Evolutionary conservation across 179 eudicot genomes (phyloP).

Genomic region (Monotropa hypopitys): DNA sequence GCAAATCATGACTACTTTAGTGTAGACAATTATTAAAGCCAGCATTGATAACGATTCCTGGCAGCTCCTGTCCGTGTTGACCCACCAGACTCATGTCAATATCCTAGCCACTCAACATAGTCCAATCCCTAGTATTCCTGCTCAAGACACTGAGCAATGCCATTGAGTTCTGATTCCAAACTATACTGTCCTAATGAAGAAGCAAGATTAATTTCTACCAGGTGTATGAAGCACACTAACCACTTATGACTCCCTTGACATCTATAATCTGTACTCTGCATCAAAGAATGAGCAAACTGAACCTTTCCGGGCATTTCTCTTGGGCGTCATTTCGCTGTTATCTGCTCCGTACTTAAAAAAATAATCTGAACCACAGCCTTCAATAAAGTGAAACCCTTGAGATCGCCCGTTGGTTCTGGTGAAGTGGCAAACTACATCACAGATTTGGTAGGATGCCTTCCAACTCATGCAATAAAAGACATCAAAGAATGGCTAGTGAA

Average conservation of each 20-base stretch:
- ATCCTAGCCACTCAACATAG: not conserved
- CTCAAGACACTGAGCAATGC: not conserved
- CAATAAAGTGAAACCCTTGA: not conserved
- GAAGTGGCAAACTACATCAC: not conserved
- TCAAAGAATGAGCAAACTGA: not conserved
- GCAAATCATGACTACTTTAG: no score
- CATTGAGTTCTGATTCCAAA: not conserved
- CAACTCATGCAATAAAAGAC: not conserved
- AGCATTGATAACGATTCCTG: not conserved
- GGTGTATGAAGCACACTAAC: not conserved
- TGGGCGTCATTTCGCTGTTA: not conserved
- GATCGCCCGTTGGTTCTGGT: not conserved
- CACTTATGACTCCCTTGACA: not conserved
- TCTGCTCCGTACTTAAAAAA: not conserved
- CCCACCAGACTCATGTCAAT: not conserved
- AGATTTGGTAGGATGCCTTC: not conserved
- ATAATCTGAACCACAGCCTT: not conserved
- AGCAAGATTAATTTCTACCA: not conserved
- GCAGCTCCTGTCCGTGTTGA: not conserved
- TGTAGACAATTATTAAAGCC: no score
- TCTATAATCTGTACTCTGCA: not conserved
- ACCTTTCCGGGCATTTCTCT: not conserved
- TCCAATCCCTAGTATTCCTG: not conserved
- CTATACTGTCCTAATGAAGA: not conserved
- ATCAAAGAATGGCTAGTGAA: not conserved